Evolutionary conservation across 345 rosid species (phyloP).

Genomic region (Salix udensis): DNA sequence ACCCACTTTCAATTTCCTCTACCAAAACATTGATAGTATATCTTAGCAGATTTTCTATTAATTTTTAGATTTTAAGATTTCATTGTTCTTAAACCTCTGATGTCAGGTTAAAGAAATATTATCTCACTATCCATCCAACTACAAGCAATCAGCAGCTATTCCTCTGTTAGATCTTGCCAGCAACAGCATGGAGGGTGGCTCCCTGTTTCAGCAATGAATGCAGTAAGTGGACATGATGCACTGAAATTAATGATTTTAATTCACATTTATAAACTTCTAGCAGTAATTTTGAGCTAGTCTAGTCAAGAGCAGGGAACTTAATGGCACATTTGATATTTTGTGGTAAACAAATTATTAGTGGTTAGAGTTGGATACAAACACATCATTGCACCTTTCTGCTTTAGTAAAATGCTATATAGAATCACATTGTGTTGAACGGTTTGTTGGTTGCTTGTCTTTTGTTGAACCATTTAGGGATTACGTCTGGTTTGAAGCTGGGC

Average conservation of each 20-base stretch:
- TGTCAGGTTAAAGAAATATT: constrained; percentile 80
- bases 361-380: neutral
- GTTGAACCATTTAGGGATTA: neutral
- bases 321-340: neutral
- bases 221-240: constrained; percentile 39
- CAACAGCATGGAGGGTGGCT: constrained; percentile 99
- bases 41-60: too few relatives aligned
- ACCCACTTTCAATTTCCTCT: neutral
- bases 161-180: constrained; percentile 98
- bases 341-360: neutral
- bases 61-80: neutral
- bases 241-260: neutral
- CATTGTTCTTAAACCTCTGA: neutral
- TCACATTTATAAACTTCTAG: neutral
- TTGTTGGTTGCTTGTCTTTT: neutral
- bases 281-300: neutral
- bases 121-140: constrained; percentile 94
- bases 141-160: constrained; percentile 97
- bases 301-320: neutral
- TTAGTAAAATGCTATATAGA: neutral
- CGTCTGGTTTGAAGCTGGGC: neutral
- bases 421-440: neutral
- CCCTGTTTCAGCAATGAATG: constrained; percentile 99
- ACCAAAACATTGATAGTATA: neutral
- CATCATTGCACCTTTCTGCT: neutral